These are phyloP conservation scores for Salvia miltiorrhiza DNA, from an alignment of 257 asterid genomes.

Conservation along the genomic window DNA sequence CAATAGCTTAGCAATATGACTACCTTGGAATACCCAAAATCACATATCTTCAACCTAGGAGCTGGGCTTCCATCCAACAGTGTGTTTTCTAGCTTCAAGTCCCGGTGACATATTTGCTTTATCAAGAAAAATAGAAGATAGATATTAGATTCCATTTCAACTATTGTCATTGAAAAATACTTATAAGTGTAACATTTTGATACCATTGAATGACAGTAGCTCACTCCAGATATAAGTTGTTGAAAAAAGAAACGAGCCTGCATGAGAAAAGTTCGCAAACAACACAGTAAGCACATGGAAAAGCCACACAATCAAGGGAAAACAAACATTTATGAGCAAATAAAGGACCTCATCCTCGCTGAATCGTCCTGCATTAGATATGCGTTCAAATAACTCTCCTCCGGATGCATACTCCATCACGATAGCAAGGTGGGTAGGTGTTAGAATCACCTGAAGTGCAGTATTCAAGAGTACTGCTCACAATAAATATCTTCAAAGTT, in stretches of 20 bases:
- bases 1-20: not conserved
- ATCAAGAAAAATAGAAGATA: conserved; percentile 3
- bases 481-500: not conserved
- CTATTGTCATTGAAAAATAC: not conserved
- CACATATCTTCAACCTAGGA: conserved; percentile 39
- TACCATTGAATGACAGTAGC: conserved; percentile 38
- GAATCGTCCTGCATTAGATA: conserved; percentile 65
- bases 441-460: conserved; percentile 55
- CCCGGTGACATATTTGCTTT: conserved; percentile 38
- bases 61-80: conserved; percentile 40
- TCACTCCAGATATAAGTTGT: conserved; percentile 40
- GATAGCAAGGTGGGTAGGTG: conserved; percentile 76
- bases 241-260: conserved; percentile 71
- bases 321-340: conserved; percentile 1
- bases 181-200: not conserved
- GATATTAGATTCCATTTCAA: conserved; percentile 6
- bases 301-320: not conserved
- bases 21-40: conserved; percentile 42
- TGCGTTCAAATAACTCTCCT: conserved; percentile 68
- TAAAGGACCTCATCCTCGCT: conserved; percentile 62
- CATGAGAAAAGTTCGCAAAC: conserved; percentile 2
- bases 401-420: conserved; percentile 84
- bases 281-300: not conserved
- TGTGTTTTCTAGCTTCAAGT: conserved; percentile 41
- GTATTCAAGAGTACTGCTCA: conserved; percentile 13